Conservation (phyloP, 768 basidiomycete species). For the Asterophora parasitica region DNA sequence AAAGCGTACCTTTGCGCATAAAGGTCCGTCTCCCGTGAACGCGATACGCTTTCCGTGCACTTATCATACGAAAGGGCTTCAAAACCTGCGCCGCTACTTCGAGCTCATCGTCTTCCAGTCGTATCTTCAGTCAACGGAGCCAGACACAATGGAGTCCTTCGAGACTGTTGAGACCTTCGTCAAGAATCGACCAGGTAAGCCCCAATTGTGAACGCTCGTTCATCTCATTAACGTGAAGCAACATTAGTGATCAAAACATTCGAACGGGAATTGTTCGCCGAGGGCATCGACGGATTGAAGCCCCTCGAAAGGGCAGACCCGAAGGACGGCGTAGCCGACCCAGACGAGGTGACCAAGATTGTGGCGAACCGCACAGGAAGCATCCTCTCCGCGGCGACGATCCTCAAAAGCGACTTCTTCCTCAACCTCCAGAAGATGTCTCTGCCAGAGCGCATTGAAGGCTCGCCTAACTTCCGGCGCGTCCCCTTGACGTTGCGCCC, state of each 20-base stretch:
- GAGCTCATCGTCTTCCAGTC: slow-evolving; percentile 86
- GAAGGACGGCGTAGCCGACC: slow-evolving; percentile 67
- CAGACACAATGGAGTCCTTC: slow-evolving; percentile 73
- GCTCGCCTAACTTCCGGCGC: slow-evolving; percentile 89
- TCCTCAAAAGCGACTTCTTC: slow-evolving; percentile 95
- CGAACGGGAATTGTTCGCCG: slow-evolving; percentile 78
- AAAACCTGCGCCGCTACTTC: slow-evolving; percentile 81
- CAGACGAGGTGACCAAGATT: slow-evolving; percentile 86
- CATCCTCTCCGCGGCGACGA: slow-evolving; percentile 87
- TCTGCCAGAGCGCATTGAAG: slow-evolving; percentile 94
- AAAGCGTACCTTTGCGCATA: slow-evolving; percentile 61
- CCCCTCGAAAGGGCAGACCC: slow-evolving; percentile 73
- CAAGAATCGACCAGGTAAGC: slow-evolving; percentile 73
- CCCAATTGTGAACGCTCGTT: not conserved
- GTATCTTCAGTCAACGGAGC: slow-evolving; percentile 75
- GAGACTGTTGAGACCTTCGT: slow-evolving; percentile 82
- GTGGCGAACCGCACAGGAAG: slow-evolving; percentile 81
- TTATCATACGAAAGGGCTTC: slow-evolving; percentile 46
- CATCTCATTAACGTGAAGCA: not conserved
- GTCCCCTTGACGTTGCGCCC: slow-evolving; percentile 59
- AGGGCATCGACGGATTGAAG: slow-evolving; percentile 74
- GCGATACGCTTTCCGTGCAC: not conserved
- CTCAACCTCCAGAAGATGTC: slow-evolving; percentile 94
- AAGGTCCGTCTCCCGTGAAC: slow-evolving; percentile 43
- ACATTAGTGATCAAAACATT: slow-evolving; percentile 89